Conservation (phyloP, 2,329 filamentous ascomycete genomes). For the Beauveria sp. region DNA sequence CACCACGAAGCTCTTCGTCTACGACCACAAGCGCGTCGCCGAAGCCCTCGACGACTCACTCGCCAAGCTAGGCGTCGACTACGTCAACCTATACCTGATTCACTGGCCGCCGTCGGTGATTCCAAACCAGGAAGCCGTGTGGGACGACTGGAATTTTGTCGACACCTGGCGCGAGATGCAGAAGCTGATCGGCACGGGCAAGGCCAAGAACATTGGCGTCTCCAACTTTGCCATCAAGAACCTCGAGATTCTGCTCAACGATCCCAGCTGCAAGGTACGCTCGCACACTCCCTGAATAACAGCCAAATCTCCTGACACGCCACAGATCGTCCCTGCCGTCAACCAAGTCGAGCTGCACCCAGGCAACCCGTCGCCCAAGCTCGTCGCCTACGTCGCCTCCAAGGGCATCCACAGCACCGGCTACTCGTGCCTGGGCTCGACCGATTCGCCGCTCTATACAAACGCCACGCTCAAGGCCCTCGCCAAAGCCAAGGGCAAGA, state of each 20-base stretch:
- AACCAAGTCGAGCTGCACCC: constrained; percentile 82
- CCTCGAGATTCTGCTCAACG: constrained; percentile 64
- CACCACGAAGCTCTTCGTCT: constrained; percentile 79
- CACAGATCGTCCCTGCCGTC: constrained; percentile 53
- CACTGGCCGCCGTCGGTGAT: constrained; percentile 64
- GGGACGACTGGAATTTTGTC: constrained; percentile 72
- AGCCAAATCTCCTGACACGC: neutral
- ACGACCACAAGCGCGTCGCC: constrained; percentile 63
- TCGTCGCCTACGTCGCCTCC: constrained; percentile 62
- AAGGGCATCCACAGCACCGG: constrained; percentile 71
- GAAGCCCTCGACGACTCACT: constrained; percentile 55
- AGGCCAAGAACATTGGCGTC: constrained; percentile 72
- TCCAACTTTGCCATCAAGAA: constrained; percentile 76
- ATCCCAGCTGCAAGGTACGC: constrained; percentile 52
- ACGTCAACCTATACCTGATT: constrained; percentile 65
- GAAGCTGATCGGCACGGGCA: constrained; percentile 57
- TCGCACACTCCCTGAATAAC: neutral
- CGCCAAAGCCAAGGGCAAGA: constrained; percentile 59
- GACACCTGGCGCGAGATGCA: constrained; percentile 70
- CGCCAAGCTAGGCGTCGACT: constrained; percentile 53
- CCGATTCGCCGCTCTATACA: constrained; percentile 62
- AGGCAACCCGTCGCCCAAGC: constrained; percentile 72
- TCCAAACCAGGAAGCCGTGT: constrained; percentile 59
- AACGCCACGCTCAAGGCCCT: constrained; percentile 55
- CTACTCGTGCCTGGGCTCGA: constrained; percentile 67